These are phyloP conservation scores for Chaetomidium leptoderma DNA, from an alignment of 495 filamentous ascomycete species.

Conservation along the genomic window DNA sequence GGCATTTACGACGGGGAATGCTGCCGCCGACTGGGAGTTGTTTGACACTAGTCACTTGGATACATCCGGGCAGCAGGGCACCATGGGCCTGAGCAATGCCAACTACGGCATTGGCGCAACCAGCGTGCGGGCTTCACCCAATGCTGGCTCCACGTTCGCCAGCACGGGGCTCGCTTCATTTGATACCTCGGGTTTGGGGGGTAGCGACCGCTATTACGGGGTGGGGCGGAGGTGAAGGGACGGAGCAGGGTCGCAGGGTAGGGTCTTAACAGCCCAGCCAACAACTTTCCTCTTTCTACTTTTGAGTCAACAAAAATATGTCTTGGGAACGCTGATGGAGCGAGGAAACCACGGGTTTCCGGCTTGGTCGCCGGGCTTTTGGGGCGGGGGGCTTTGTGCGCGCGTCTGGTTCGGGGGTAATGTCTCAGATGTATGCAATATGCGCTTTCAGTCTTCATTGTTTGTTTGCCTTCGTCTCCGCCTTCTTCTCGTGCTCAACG, in stretches of 20 bases:
- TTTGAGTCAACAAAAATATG: neutral
- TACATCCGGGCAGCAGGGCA: constrained; percentile 27
- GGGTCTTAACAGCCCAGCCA: too few species aligned
- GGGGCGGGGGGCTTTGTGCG: too few species aligned
- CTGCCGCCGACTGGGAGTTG: constrained; percentile 32
- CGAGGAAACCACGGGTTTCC: too few species aligned
- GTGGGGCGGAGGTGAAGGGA: constrained; percentile 18
- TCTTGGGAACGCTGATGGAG: too few species aligned
- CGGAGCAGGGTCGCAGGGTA: neutral
- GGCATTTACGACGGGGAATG: constrained; percentile 22
- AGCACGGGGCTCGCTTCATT: constrained; percentile 22
- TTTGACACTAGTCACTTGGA: constrained; percentile 41
- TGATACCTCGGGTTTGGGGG: constrained; percentile 24
- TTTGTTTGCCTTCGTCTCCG: too few species aligned
- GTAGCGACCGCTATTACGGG: constrained; percentile 25
- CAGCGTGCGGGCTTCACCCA: constrained; percentile 19
- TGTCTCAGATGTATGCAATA: too few species aligned
- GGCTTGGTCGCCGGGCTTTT: too few species aligned
- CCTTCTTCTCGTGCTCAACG: neutral
- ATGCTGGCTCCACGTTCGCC: constrained; percentile 21
- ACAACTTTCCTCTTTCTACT: neutral
- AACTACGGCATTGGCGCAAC: constrained; percentile 23
- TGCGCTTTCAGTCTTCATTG: too few species aligned
- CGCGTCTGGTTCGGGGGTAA: too few species aligned
- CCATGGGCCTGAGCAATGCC: constrained; percentile 21